Percentiles rank a stretch among this genome's conserved stretches.
phyloP scores from a whole-genome alignment of 805 yeast genomes.

The Saccharomycopsis lassenensis region DNA sequence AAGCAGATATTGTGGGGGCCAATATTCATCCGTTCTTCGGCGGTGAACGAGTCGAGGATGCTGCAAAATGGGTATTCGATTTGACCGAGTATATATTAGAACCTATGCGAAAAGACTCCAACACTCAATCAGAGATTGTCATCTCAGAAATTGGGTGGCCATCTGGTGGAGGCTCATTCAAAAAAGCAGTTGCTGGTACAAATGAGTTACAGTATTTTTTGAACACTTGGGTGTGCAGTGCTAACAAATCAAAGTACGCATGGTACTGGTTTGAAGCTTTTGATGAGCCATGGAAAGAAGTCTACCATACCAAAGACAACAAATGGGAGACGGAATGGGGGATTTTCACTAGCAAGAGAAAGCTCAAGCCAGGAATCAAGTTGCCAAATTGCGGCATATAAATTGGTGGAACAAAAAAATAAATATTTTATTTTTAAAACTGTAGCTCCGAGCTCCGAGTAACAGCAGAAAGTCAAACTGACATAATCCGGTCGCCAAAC shows the following conservation, averaged over 20 bases:
- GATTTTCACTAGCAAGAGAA: constrained; percentile 38
- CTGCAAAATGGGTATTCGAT: constrained; percentile 43
- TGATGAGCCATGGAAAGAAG: constrained; percentile 60
- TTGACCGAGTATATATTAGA: constrained; percentile 34
- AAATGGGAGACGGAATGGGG: constrained; percentile 72
- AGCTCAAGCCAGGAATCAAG: constrained; percentile 31
- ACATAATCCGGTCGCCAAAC: no score
- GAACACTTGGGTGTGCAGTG: constrained; percentile 40
- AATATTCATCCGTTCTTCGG: constrained; percentile 62
- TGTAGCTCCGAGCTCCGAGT: no score
- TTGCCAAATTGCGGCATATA: constrained; percentile 14
- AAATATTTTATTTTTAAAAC: no score
- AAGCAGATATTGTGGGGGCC: constrained; percentile 49
- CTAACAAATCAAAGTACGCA: constrained; percentile 27
- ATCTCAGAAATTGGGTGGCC: constrained; percentile 72
- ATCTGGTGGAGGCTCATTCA: constrained; percentile 41
- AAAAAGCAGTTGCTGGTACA: constrained; percentile 36
- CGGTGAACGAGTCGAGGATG: constrained; percentile 37
- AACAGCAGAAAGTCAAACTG: no score
- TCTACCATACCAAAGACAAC: constrained; percentile 32
- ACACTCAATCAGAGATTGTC: constrained; percentile 26
- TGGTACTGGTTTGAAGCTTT: constrained; percentile 63
- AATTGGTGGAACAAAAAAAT: no score
- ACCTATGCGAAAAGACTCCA: constrained; percentile 25
- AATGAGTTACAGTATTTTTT: constrained; percentile 37